A percentile compares a stretch with the other conserved stretches of the same genome.
These are phyloP conservation scores for Heracleum sosnowskyi DNA, from an alignment of 129 eudicot genomes.

Conservation along the genomic window DNA sequence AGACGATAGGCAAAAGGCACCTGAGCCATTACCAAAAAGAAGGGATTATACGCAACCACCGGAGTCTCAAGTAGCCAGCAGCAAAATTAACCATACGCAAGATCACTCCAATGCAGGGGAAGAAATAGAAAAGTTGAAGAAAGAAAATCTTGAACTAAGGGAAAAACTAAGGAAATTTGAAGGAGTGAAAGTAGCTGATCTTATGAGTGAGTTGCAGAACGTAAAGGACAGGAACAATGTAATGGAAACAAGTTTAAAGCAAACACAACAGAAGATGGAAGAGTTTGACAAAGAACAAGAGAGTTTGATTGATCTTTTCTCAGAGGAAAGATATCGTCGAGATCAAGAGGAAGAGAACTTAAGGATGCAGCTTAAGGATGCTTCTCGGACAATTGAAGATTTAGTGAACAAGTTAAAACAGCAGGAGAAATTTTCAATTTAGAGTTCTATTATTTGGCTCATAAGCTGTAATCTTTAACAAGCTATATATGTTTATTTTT, in stretches of 20 bases:
- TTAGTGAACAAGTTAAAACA: conserved; percentile 1
- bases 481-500: background rate
- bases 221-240: conserved; percentile 29
- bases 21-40: conserved; percentile 15
- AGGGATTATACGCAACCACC: background rate
- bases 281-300: conserved; percentile 4
- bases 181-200: conserved; percentile 17
- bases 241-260: conserved; percentile 29
- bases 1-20: background rate
- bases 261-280: background rate
- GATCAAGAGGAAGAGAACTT: conserved; percentile 1
- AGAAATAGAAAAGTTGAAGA: conserved; percentile 28
- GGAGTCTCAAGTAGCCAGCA: conserved; percentile 4
- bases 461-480: background rate
- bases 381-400: conserved; percentile 4
- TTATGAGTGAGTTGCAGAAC: conserved; percentile 31
- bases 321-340: conserved; percentile 8
- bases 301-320: background rate
- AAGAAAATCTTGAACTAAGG: conserved; percentile 38
- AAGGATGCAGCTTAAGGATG: background rate
- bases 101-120: conserved; percentile 1
- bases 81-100: background rate
- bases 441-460: background rate
- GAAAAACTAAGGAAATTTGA: conserved; percentile 30
- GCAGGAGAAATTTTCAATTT: background rate